Conservation (phyloP, 2,329 filamentous ascomycete species). For the Aureobasidium sp. region DNA sequence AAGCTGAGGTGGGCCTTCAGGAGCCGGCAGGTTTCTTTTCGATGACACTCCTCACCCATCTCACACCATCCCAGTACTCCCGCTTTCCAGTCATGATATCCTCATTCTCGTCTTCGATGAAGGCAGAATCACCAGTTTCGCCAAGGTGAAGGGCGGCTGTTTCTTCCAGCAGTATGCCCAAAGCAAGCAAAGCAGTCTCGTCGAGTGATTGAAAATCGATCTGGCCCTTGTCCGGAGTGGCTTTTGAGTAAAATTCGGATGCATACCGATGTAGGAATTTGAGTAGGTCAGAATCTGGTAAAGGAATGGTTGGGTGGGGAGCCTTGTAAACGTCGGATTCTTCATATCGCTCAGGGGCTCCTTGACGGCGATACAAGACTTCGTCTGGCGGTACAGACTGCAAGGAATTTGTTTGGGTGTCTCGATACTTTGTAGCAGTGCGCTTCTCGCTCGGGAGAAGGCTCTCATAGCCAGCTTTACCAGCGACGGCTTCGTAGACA, state of each 20-base stretch:
- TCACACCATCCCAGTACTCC: slow-evolving; percentile 14
- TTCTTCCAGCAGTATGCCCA: slow-evolving; percentile 70
- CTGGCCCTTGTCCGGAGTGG: slow-evolving; percentile 17
- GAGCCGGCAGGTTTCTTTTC: slow-evolving; percentile 2
- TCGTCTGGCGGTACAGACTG: slow-evolving; percentile 56
- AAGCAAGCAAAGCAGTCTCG: slow-evolving; percentile 66
- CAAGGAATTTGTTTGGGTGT: slow-evolving; percentile 22
- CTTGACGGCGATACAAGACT: slow-evolving; percentile 56
- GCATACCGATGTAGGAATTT: slow-evolving; percentile 61
- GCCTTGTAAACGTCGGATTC: slow-evolving; percentile 60
- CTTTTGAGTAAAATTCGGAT: slow-evolving; percentile 54
- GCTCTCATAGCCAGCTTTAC: slow-evolving; percentile 39
- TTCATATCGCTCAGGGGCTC: slow-evolving; percentile 58
- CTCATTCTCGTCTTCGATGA: slow-evolving; percentile 51
- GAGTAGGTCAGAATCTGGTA: slow-evolving; percentile 63
- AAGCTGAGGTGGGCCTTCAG: neutral
- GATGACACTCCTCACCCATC: slow-evolving; percentile 6
- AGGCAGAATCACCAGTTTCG: slow-evolving; percentile 59
- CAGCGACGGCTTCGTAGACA: slow-evolving; percentile 11
- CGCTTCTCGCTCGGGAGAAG: slow-evolving; percentile 33
- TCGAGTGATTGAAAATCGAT: slow-evolving; percentile 57
- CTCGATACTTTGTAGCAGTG: slow-evolving; percentile 21
- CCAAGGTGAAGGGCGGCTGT: slow-evolving; percentile 54
- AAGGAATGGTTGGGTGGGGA: slow-evolving; percentile 15
- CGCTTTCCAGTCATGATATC: slow-evolving; percentile 11